Percentiles rank a stretch among this genome's conserved stretches.
Evolutionary conservation across 768 basidiomycete species (phyloP).

Genomic region (Mycena olivaceomarginata): DNA sequence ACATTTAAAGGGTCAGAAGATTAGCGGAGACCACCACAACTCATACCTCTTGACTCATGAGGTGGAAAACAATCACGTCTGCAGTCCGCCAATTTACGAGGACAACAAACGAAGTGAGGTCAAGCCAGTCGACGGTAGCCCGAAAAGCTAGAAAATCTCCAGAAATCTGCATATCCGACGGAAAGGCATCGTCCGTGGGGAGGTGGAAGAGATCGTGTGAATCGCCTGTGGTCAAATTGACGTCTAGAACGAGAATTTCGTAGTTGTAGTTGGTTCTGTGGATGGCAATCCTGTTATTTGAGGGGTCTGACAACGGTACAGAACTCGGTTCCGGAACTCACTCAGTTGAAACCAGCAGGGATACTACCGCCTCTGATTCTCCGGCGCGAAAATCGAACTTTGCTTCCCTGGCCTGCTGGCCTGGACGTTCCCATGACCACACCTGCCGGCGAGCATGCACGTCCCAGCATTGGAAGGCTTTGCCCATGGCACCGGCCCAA

Average conservation of each 20-base stretch:
- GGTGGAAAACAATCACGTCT: no score
- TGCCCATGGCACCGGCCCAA: no score
- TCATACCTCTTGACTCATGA: no score
- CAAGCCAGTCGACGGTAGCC: no score
- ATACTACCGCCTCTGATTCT: neutral
- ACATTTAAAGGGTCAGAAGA: no score
- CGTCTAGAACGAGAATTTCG: neutral
- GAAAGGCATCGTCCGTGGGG: no score
- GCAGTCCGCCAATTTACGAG: no score
- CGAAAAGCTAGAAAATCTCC: neutral
- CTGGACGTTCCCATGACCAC: neutral
- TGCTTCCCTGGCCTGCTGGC: neutral
- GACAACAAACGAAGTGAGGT: no score
- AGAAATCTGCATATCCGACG: neutral
- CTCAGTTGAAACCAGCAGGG: neutral
- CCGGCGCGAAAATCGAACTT: neutral
- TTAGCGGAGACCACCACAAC: no score
- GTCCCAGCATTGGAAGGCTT: neutral
- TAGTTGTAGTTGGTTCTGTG: neutral
- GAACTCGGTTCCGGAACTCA: neutral
- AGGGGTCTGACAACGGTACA: neutral
- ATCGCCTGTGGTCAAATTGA: neutral
- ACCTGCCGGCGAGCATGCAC: neutral
- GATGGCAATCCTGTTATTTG: no score
- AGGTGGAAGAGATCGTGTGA: neutral